Evolutionary conservation across 2,329 filamentous ascomycete species (phyloP), one percentile per base, ranked within the genome.

Genomic region (Arthrinium puccinioides): DNA sequence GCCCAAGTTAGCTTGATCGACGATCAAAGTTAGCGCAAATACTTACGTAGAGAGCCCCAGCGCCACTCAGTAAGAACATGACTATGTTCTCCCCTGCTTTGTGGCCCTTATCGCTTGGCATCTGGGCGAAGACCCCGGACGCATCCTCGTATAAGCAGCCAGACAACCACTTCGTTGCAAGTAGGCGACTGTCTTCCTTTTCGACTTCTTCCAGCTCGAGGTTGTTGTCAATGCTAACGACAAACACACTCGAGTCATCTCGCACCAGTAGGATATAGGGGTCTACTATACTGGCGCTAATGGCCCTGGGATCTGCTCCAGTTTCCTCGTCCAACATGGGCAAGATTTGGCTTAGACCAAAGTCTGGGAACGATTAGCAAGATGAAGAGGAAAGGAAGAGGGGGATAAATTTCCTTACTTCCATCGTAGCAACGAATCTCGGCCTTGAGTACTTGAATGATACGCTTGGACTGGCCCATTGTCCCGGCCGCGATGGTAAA

Each of bases 261-360:
- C 87, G 76, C 15, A 95, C 65, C 11, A 97, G 72, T 3, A 95
- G 66, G 10, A 98, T 61, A 53, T 88, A 96, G 0, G 87, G 87
- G 49, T 97, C 90, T 15, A 77, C 77, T 50, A 97, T 89, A 55
- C 85, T 94, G 25, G 86, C 84, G 51, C 79, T 84, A 31, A 88
- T 66, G 28, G 92, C 82, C 37, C 82, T 74, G 5, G 87, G 82
- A 51, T 95, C 87, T 15, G 76, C 81, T 10, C 84, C 88, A 0
- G 82, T 89, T 46, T 92, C 86, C 51, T 95, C 92, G 50, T 97
- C 92, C 44, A 87, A 76, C 74, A 97, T 87, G 1, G 89, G 87
- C 34, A 96, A 74, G 38, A 98, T 97, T 53, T 97, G 90, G 31
- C 82, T 82, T 37, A 98, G 72, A 9, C 84, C 86, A 41, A 98